Evolutionary conservation across 257 asterid species (phyloP).

Genomic region (Misopates orontium): DNA sequence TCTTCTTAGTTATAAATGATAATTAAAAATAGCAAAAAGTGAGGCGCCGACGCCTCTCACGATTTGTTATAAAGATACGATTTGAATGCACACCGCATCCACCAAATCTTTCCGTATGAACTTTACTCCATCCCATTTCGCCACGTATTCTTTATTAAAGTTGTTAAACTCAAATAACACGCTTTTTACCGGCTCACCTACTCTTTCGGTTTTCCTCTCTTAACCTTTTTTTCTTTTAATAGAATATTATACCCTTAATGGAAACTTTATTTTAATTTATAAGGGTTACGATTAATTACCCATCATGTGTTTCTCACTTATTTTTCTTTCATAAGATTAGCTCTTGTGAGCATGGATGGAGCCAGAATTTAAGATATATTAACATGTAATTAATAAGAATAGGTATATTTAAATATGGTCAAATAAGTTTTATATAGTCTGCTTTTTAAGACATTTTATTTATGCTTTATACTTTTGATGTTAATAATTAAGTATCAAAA

Average conservation of each 20-base stretch:
- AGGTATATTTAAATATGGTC: too few relatives aligned
- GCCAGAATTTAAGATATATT: background rate
- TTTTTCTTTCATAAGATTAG: background rate
- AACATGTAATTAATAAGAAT: too few relatives aligned
- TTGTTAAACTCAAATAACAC: background rate
- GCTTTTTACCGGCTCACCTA: background rate
- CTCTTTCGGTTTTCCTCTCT: background rate
- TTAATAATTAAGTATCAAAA: too few relatives aligned
- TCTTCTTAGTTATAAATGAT: background rate
- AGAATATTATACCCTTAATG: too few relatives aligned
- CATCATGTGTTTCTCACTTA: background rate
- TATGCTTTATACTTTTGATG: too few relatives aligned
- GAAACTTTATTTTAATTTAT: too few relatives aligned
- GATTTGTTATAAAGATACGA: background rate
- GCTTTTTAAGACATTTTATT: too few relatives aligned
- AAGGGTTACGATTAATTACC: too few relatives aligned
- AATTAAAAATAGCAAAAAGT: background rate
- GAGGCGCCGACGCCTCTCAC: conserved; percentile 20
- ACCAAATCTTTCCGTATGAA: background rate
- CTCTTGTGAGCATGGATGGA: background rate
- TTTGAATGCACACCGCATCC: background rate
- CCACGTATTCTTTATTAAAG: conserved; percentile 18
- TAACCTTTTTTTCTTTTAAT: background rate
- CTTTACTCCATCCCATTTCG: conserved; percentile 10
- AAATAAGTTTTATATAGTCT: too few relatives aligned